Base-by-base conservation (phyloP, 495 filamentous ascomycete genomes). In the Lophiotrema nucula region DNA sequence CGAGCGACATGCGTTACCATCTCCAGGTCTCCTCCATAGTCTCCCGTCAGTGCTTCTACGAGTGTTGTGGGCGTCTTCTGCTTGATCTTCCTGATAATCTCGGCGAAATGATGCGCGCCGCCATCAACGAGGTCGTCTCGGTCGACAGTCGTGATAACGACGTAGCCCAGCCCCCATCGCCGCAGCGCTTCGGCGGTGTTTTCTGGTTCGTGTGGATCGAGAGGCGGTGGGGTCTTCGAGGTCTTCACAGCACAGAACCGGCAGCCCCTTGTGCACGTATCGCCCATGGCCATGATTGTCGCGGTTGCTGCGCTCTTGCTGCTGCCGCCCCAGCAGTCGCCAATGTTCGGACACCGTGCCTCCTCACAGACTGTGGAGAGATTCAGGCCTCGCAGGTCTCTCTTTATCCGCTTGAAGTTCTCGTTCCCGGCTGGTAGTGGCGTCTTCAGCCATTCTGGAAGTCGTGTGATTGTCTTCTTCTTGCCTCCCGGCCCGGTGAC, bases 241-340 rank as follows among this genome's bases (percentile, higher is more conserved):
- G 93, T 98, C 82, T 97, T 97, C 44, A 98, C 93, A 55, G 83
- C 87, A 79, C 93, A 98, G 79, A 98, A 98, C 38, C 95, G 84
- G 72, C 93, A 98, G 19, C 93, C 93, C 24, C 93, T 85, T 8
- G 93, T 98, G 74, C 93, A 98, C 5, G 93, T 97, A 68, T 98
- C 93, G 60, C 93, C 93, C 92, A 97, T 97, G 5, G 97, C 78
- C 95, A 98, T 97, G 75, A 98, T 97, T 8, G 93, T 98, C 0
- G 95, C 93, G 23, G 93, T 98, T 1, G 95, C 95, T 21, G 89
- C 85, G 45, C 84, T 81, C 75, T 96, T 96, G 72, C 87, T 83
- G 64, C 75, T 80, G 28, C 93, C 93, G 53, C 93, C 93, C 93
- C 93, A 98, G 78, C 93, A 98, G 70, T 96, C 90, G 59, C 86